Evolutionary conservation across 495 filamentous ascomycete species (phyloP).

Genomic region (Penicillium manginii): DNA sequence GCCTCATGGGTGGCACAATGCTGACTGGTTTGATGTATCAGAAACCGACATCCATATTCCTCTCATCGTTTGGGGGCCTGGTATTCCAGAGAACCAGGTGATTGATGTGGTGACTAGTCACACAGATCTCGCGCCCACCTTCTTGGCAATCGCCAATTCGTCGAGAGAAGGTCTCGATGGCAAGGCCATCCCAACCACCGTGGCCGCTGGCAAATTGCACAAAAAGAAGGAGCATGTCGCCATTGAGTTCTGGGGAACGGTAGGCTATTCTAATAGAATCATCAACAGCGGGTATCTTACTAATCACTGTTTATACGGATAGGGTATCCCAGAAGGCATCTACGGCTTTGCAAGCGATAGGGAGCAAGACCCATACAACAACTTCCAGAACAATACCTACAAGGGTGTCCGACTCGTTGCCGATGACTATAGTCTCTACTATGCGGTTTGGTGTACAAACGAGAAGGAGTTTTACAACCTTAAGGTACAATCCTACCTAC

Average conservation of each 20-base stretch:
- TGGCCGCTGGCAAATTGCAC: slow-evolving; percentile 30
- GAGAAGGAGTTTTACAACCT: slow-evolving; percentile 62
- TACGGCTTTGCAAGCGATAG: slow-evolving; percentile 36
- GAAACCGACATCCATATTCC: slow-evolving; percentile 72
- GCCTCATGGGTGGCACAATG: background rate
- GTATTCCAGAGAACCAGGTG: slow-evolving; percentile 47
- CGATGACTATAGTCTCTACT: slow-evolving; percentile 56
- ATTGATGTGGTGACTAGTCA: slow-evolving; percentile 63
- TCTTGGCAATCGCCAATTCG: slow-evolving; percentile 51
- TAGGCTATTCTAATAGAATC: slow-evolving; percentile 12
- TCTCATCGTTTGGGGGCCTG: slow-evolving; percentile 60
- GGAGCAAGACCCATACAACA: slow-evolving; percentile 18
- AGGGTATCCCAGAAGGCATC: slow-evolving; percentile 54
- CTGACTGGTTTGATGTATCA: slow-evolving; percentile 23
- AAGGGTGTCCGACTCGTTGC: slow-evolving; percentile 59
- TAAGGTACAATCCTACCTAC: slow-evolving; percentile 34
- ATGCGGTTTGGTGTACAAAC: slow-evolving; percentile 63
- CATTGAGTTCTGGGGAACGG: slow-evolving; percentile 64
- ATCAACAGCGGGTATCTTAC: background rate
- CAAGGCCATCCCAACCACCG: slow-evolving; percentile 50
- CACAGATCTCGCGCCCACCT: slow-evolving; percentile 68
- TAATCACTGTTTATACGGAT: background rate
- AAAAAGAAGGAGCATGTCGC: slow-evolving; percentile 59
- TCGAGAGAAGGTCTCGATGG: slow-evolving; percentile 55
- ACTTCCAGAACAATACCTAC: slow-evolving; percentile 58